Percentiles rank a stretch among this genome's conserved stretches.
Conservation (phyloP, 257 asterid genomes). For the Plantago major region DNA sequence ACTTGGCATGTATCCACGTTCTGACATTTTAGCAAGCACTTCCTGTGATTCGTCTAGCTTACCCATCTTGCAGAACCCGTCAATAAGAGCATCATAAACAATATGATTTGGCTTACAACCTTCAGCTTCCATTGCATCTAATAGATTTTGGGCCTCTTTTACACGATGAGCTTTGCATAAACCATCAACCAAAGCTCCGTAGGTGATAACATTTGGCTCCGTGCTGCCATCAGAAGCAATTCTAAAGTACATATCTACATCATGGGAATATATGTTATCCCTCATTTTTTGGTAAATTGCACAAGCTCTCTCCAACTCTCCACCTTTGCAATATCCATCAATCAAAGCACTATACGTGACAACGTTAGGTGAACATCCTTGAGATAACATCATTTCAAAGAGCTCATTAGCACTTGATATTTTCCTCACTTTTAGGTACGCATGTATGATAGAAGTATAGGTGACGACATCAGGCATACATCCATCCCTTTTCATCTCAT, state of each 20-base stretch:
- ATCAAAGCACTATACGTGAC: constrained; percentile 86
- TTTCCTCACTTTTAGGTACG: constrained; percentile 79
- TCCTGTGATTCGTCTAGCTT: constrained; percentile 91
- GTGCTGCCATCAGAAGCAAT: constrained; percentile 33
- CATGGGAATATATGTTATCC: constrained; percentile 46
- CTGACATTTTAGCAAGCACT: constrained; percentile 70
- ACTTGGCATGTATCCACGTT: constrained; percentile 63
- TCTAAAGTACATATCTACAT: constrained; percentile 64
- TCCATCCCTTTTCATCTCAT: constrained; percentile 72
- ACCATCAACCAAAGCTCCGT: constrained; percentile 92
- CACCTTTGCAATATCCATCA: constrained; percentile 92
- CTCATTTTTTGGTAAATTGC: constrained; percentile 77
- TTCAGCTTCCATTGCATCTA: constrained; percentile 61
- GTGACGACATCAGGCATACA: constrained; percentile 87
- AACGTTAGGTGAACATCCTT: constrained; percentile 77
- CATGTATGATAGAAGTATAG: constrained; percentile 81
- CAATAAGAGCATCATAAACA: constrained; percentile 84
- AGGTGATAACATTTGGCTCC: constrained; percentile 70
- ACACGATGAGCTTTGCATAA: constrained; percentile 85
- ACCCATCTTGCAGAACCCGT: constrained; percentile 91
- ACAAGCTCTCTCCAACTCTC: constrained; percentile 70
- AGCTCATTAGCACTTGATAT: constrained; percentile 63
- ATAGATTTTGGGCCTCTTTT: constrained; percentile 63
- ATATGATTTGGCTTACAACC: constrained; percentile 78
- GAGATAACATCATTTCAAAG: constrained; percentile 69